Evolutionary conservation across 345 rosid genomes (phyloP), one percentile per base, ranked within the genome.

Genomic region (Firmiana major): DNA sequence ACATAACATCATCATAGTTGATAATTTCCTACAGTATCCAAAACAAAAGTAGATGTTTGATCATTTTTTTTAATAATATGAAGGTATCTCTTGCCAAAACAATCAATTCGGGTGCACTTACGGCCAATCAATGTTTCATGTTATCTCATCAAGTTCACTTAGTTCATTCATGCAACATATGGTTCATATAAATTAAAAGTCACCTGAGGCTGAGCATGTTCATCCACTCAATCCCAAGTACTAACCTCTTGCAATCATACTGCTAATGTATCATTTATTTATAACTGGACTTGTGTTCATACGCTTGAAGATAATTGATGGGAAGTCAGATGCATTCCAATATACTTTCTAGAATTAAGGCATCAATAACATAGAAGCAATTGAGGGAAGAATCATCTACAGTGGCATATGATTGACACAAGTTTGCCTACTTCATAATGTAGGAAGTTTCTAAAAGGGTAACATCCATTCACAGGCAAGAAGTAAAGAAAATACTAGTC

Each of bases 211-310:
- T n/a, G n/a, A n/a, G n/a, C 6, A 63, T 6, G 62, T 15, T 76
- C 42, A 42, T 53, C 16, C 8, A 19, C 81, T 7, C 48, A 9
- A 43, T 10, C 78, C 84, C 66, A 81, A 73, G 53, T 71, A 57
- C 19, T 78, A 73, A 42, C 69, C 69, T 54, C 78, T 65, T 19
- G 51, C 31, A 6, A 6, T 28, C n/a, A 43, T 63, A 46, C 36
- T 49, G 9, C 58, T 19, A 6, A 53, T 16, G 22, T 53, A 53
- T 46, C 8, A 53, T 17, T 53, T 53, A 19, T 53, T n/a, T n/a
- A n/a, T n/a, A 19, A 53, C 22, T 17, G 22, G 58, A 19, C 9
- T 17, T 6, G 58, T 53, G n/a, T 53, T 53, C 58, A 53, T 53
- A 53, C 19, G 58, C 22, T 19, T 19, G 7, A 53, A 53, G 22